Evolutionary conservation across 1,284 basidiomycete genomes (phyloP).

Genomic region (Cutaneotrichosporon arboriforme): DNA sequence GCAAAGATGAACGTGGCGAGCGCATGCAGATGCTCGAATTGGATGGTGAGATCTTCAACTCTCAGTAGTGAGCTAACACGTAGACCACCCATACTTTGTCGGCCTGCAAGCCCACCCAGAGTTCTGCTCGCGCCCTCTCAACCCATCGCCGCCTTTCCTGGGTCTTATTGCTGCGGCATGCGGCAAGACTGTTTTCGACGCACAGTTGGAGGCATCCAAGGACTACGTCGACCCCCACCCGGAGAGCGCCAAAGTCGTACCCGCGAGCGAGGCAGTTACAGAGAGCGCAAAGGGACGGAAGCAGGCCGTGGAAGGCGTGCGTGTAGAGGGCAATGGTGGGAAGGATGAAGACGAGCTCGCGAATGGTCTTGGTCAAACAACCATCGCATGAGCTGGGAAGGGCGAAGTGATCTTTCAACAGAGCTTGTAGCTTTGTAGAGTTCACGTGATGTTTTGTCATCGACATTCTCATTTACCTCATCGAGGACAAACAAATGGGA

Average conservation of each 20-base stretch:
- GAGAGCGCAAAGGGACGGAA: conserved; percentile 36
- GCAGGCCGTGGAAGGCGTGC: conserved; percentile 39
- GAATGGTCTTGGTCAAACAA: neutral
- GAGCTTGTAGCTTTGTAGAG: neutral
- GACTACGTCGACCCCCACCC: conserved; percentile 54
- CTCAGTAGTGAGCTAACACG: neutral
- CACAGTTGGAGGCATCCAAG: conserved; percentile 68
- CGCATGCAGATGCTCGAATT: conserved; percentile 97
- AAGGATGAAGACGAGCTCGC: conserved; percentile 5
- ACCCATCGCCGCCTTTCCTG: conserved; percentile 95
- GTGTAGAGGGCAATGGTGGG: conserved; percentile 19
- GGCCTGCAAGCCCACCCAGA: conserved; percentile 97
- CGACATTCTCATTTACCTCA: neutral
- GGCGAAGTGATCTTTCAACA: neutral
- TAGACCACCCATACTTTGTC: conserved; percentile 92
- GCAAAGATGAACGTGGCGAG: conserved; percentile 91
- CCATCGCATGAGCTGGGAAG: neutral
- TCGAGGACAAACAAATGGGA: neutral
- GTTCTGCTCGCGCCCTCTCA: conserved; percentile 96
- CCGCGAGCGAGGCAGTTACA: conserved; percentile 41
- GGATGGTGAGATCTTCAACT: conserved; percentile 54
- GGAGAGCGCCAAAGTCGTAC: conserved; percentile 45
- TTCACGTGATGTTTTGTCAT: neutral
- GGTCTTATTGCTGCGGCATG: conserved; percentile 88
- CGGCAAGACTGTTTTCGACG: conserved; percentile 59